phyloP scores from a whole-genome alignment of 352 stramenopile species.

The Globisporangium nodosum region DNA sequence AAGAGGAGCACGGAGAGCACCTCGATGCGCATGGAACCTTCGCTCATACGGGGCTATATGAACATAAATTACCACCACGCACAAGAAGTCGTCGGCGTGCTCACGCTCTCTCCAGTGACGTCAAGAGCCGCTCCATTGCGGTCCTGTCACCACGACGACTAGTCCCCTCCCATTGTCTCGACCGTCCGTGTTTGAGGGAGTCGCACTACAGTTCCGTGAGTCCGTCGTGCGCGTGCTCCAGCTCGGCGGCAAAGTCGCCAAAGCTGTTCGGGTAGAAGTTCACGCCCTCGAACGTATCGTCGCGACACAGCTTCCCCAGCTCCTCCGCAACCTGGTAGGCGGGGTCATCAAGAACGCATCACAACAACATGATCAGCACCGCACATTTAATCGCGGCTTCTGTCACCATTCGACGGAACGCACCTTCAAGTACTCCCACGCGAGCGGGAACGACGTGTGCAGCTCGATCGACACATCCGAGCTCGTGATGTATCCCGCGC shows the following conservation, averaged over 20 bases:
- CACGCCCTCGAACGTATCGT: constrained; percentile 93
- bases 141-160: too few relatives aligned
- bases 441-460: constrained; percentile 93
- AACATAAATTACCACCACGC: constrained; percentile 13
- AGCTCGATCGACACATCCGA: constrained; percentile 89
- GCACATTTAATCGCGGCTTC: too few relatives aligned
- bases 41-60: background rate
- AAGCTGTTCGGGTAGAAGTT: constrained; percentile 96
- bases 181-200: too few relatives aligned
- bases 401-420: background rate
- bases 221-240: background rate
- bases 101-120: background rate
- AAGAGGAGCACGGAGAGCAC: background rate
- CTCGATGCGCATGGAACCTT: background rate
- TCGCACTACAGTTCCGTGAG: constrained; percentile 8
- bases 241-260: constrained; percentile 30
- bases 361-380: background rate
- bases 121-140: too few relatives aligned
- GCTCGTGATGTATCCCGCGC: constrained; percentile 79
- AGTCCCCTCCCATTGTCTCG: too few relatives aligned
- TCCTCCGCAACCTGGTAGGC: constrained; percentile 84
- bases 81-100: background rate
- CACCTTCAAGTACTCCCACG: constrained; percentile 93
- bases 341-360: background rate
- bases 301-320: constrained; percentile 91